Conservation (phyloP, 441 rosid species). For the Corymbia citriodora region DNA sequence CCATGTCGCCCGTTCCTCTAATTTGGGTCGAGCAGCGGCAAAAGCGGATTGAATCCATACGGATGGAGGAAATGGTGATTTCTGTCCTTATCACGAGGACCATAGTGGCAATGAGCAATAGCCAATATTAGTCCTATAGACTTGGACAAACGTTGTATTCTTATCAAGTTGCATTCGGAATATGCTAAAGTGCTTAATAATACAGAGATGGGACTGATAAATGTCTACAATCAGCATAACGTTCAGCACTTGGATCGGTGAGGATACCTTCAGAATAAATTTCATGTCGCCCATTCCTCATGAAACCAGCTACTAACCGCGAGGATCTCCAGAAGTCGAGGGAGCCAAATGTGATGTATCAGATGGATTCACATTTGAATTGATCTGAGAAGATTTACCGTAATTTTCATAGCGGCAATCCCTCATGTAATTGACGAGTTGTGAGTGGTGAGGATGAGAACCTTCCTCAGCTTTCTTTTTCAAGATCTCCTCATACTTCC, state of each 20-base stretch:
- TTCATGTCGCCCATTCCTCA: neutral
- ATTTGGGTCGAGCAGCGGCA: neutral
- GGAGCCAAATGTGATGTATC: neutral
- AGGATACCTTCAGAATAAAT: neutral
- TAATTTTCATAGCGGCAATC: constrained; percentile 13
- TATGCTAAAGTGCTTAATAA: neutral
- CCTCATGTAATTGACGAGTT: constrained; percentile 36
- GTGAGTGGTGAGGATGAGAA: no score
- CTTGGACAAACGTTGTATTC: neutral
- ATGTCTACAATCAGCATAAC: neutral
- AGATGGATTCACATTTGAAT: neutral
- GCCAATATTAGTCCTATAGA: neutral
- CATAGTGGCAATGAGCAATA: neutral
- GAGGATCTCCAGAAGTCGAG: neutral
- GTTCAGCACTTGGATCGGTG: neutral
- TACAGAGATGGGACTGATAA: neutral
- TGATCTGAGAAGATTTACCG: neutral
- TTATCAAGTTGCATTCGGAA: neutral
- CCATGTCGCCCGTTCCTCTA: neutral
- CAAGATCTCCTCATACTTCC: no score
- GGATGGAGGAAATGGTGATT: neutral
- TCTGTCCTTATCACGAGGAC: neutral
- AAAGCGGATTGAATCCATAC: neutral
- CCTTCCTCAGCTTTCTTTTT: neutral
- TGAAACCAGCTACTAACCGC: neutral